phyloP scores from a whole-genome alignment of 768 basidiomycete species.

The Termitomyces sp. region DNA sequence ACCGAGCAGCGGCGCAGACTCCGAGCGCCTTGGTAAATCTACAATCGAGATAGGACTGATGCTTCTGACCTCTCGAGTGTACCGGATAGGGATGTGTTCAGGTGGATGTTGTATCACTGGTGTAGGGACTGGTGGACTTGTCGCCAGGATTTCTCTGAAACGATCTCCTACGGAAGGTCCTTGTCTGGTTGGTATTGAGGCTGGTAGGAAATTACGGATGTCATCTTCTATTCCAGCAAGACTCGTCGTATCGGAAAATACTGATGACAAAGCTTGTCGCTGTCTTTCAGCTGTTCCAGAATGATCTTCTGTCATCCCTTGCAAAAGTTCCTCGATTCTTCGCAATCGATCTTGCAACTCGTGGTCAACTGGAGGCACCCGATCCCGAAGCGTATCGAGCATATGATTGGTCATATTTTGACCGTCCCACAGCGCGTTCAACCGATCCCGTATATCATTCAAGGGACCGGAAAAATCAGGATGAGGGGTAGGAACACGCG shows the following conservation, averaged over 20 bases:
- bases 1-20: constrained; percentile 20
- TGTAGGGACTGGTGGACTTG: constrained; percentile 19
- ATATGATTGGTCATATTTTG: constrained; percentile 57
- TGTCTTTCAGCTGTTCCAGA: constrained; percentile 18
- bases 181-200: constrained; percentile 40
- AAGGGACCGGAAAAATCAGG: constrained; percentile 49
- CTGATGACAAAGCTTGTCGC: constrained; percentile 19
- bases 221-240: constrained; percentile 15
- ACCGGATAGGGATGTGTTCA: constrained; percentile 43
- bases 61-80: constrained; percentile 26
- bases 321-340: constrained; percentile 43
- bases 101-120: constrained; percentile 35
- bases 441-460: constrained; percentile 51
- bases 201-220: constrained; percentile 22
- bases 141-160: constrained; percentile 54
- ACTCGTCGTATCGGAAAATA: constrained; percentile 23
- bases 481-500: constrained; percentile 18
- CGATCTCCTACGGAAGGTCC: constrained; percentile 55
- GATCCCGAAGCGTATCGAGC: constrained; percentile 57
- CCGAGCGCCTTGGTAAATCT: constrained; percentile 21
- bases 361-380: constrained; percentile 34
- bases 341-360: constrained; percentile 35
- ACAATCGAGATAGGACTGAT: constrained; percentile 29
- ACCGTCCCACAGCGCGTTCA: constrained; percentile 53
- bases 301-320: constrained; percentile 30